These are phyloP conservation scores for Lizonia empirigonia DNA, from an alignment of 2,329 filamentous ascomycete species.

Conservation along the genomic window DNA sequence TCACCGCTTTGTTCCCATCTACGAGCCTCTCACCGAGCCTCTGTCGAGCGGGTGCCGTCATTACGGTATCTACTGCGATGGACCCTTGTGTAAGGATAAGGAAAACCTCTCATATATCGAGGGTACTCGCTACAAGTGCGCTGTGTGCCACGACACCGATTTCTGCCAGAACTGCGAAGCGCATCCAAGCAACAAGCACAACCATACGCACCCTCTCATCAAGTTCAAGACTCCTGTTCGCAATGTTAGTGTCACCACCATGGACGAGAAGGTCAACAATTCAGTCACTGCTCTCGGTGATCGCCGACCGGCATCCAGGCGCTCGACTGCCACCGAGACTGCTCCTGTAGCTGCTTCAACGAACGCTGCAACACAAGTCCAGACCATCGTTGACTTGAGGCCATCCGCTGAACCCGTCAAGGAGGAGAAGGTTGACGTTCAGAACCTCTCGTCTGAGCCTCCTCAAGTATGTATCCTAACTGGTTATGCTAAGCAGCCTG, in stretches of 20 bases:
- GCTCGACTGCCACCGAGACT: constrained; percentile 60
- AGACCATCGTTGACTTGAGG: constrained; percentile 66
- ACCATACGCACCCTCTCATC: constrained; percentile 94
- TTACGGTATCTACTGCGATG: constrained; percentile 90
- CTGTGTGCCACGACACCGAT: constrained; percentile 91
- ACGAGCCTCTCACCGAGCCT: constrained; percentile 67
- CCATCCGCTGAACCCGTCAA: constrained; percentile 58
- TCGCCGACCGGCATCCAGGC: constrained; percentile 46
- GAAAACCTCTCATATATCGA: constrained; percentile 67
- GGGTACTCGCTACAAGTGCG: constrained; percentile 94
- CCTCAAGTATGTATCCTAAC: constrained; percentile 27
- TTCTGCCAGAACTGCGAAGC: constrained; percentile 96
- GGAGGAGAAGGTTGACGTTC: constrained; percentile 51
- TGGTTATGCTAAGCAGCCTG: constrained; percentile 29
- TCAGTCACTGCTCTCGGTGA: constrained; percentile 77
- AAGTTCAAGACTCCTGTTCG: constrained; percentile 95
- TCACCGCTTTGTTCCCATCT: constrained; percentile 89
- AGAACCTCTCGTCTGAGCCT: constrained; percentile 39
- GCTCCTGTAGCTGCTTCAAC: constrained; percentile 53
- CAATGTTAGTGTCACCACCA: constrained; percentile 83
- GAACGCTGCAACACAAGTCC: constrained; percentile 66
- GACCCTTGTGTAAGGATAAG: constrained; percentile 76
- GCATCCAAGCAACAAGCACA: constrained; percentile 81
- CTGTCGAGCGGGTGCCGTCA: constrained; percentile 63
- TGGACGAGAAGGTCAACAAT: constrained; percentile 75